phyloP scores from a whole-genome alignment of 176 grass and related monocot species.

The Neostapfia colusana region DNA sequence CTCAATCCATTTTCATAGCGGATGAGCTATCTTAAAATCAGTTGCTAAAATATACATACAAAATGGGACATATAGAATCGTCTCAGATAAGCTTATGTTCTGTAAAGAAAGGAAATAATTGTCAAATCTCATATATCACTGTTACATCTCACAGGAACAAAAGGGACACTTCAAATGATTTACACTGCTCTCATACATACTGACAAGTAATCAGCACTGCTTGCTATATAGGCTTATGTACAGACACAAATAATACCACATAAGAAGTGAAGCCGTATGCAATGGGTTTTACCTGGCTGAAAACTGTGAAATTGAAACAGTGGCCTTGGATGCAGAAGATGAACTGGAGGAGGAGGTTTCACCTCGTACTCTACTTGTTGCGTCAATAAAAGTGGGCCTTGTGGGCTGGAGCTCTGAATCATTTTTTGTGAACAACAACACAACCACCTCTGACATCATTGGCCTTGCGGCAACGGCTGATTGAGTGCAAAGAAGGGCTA shows the following conservation, averaged over 20 bases:
- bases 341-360: slow-evolving; percentile 57
- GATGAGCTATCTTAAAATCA: slow-evolving; percentile 10
- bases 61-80: neutral
- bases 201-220: slow-evolving; percentile 16
- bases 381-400: slow-evolving; percentile 69
- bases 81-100: slow-evolving; percentile 20
- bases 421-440: slow-evolving; percentile 60
- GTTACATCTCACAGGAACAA: neutral
- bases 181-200: slow-evolving; percentile 36
- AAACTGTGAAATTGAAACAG: slow-evolving; percentile 50
- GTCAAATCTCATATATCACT: neutral
- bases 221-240: slow-evolving; percentile 31
- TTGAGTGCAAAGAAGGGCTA: slow-evolving; percentile 85
- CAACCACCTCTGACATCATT: slow-evolving; percentile 73
- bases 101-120: slow-evolving; percentile 19
- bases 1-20: neutral
- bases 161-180: slow-evolving; percentile 12
- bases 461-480: slow-evolving; percentile 60
- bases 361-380: slow-evolving; percentile 52
- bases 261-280: slow-evolving; percentile 13
- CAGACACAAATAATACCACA: slow-evolving; percentile 27
- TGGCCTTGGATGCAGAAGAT: slow-evolving; percentile 63
- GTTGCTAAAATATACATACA: slow-evolving; percentile 17
- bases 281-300: slow-evolving; percentile 52
- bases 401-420: slow-evolving; percentile 44